Evolutionary conservation across 306 rosid genomes (phyloP).

Genomic region (Vicia villosa): DNA sequence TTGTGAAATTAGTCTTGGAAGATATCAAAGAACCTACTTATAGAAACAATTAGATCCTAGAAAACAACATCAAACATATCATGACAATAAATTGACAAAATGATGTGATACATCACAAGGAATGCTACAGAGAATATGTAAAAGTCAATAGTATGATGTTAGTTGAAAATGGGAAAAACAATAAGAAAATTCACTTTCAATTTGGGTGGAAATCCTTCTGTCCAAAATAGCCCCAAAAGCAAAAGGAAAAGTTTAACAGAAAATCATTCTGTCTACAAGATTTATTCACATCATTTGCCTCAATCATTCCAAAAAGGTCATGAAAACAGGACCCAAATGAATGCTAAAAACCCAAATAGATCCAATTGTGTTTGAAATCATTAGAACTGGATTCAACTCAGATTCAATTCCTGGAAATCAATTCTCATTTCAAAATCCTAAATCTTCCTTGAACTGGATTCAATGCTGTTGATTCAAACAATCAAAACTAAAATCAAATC

Average conservation of each 20-base stretch:
- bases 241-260: neutral
- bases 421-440: neutral
- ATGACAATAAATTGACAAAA: neutral
- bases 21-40: neutral
- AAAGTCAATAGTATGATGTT: neutral
- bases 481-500: conserved; percentile 17
- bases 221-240: neutral
- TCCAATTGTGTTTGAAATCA: conserved; percentile 24
- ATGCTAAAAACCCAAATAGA: conserved; percentile 1
- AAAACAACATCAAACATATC: neutral
- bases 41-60: neutral
- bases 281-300: neutral
- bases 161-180: conserved; percentile 3
- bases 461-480: neutral
- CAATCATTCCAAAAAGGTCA: conserved; percentile 5
- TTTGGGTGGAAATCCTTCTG: conserved; percentile 14
- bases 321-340: neutral
- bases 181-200: conserved; percentile 18
- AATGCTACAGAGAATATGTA: neutral
- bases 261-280: conserved; percentile 1
- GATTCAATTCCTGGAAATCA: neutral
- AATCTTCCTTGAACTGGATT: neutral
- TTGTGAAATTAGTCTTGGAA: neutral
- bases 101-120: neutral
- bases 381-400: neutral